Evolutionary conservation across 1,139 yeast genomes (phyloP).

Genomic region (Blastobotrys indianensis): DNA sequence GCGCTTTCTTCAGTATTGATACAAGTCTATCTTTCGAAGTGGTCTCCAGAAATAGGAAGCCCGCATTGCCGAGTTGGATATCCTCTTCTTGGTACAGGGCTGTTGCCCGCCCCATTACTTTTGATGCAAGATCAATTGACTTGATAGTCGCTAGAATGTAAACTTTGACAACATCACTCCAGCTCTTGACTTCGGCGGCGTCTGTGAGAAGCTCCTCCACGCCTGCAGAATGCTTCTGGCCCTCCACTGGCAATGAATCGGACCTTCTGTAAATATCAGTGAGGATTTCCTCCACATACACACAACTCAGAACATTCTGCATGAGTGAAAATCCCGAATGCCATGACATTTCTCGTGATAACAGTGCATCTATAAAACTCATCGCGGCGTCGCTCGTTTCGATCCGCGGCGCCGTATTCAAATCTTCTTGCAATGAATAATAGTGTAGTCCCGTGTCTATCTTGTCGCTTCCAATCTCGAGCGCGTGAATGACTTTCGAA

Average conservation of each 20-base stretch:
- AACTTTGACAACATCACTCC: constrained; percentile 24
- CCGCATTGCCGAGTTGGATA: constrained; percentile 22
- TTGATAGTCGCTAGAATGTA: constrained; percentile 27
- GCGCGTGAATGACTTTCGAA: constrained; percentile 34
- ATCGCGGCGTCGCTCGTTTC: constrained; percentile 21
- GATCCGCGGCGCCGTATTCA: constrained; percentile 23
- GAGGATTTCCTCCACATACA: constrained; percentile 33
- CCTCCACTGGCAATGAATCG: constrained; percentile 1
- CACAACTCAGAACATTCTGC: constrained; percentile 34
- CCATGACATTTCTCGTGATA: constrained; percentile 35
- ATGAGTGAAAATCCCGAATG: constrained; percentile 33
- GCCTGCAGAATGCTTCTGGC: constrained; percentile 5
- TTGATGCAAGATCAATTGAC: constrained; percentile 21
- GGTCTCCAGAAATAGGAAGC: constrained; percentile 22
- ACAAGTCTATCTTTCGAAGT: constrained; percentile 20
- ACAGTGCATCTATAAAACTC: constrained; percentile 29
- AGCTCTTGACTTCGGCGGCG: constrained; percentile 13
- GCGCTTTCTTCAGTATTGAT: constrained; percentile 22
- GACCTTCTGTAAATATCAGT: constrained; percentile 14
- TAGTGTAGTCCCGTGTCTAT: constrained; percentile 39
- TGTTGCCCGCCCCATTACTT: constrained; percentile 16
- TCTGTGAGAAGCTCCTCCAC: constrained; percentile 13
- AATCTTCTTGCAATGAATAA: constrained; percentile 24
- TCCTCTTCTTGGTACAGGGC: constrained; percentile 32
- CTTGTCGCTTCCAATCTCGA: constrained; percentile 35